Evolutionary conservation across 257 asterid species (phyloP).

Genomic region (Asclepias syriaca): DNA sequence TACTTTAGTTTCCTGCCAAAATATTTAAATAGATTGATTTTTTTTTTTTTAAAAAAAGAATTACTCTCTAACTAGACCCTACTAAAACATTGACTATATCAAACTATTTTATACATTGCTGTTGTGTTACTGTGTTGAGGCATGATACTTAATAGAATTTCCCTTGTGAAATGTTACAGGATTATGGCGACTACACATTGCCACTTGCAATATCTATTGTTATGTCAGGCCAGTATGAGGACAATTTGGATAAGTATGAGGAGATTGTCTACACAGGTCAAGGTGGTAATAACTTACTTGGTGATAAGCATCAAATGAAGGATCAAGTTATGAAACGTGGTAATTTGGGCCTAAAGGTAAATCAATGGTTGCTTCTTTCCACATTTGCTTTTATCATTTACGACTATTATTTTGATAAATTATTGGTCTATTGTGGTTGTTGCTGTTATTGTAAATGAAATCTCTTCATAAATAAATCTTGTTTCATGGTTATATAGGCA

Average conservation of each 20-base stretch:
- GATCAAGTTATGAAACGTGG: constrained; percentile 71
- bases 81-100: not conserved
- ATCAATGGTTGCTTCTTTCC: constrained; percentile 17
- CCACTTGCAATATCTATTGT: constrained; percentile 73
- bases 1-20: no score
- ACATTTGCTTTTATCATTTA: constrained; percentile 3
- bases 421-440: not conserved
- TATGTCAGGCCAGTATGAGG: constrained; percentile 91
- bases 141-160: not conserved
- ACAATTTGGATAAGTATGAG: constrained; percentile 68
- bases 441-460: not conserved
- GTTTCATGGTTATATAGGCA: not conserved
- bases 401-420: not conserved
- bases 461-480: not conserved
- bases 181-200: constrained; percentile 27
- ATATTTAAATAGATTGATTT: no score
- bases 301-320: constrained; percentile 57
- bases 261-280: constrained; percentile 88
- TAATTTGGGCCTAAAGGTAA: constrained; percentile 76
- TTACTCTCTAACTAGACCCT: not conserved
- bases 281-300: constrained; percentile 81
- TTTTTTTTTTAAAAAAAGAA: no score
- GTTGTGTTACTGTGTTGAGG: not conserved
- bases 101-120: not conserved
- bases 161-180: constrained; percentile 34